Base-by-base conservation (phyloP, 2,329 filamentous ascomycete species). In the Polytolypa hystricis region DNA sequence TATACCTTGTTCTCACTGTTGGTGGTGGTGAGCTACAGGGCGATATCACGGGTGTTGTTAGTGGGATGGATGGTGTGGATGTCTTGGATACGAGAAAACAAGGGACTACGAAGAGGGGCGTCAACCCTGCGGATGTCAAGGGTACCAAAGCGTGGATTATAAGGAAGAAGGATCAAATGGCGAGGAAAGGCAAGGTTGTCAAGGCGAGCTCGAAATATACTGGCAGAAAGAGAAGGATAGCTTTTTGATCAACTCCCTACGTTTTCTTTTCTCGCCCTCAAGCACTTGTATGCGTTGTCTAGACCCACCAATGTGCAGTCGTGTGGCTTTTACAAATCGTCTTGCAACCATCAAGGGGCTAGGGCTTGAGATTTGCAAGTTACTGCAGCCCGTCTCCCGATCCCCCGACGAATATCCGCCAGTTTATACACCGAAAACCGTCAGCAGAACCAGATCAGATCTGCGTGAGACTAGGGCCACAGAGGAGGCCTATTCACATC, bases 1-100 rank as follows among this genome's bases (percentile, higher is more conserved):
- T 93, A n/a, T 98, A 98, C 57, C 70, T 98, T 2, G 89, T 98
- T 0, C 65, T 98, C 20, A 95, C 86, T 0, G 91, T 94, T 1
- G 91, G 89, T 20, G 76, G 75, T 2, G 81, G 82, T 6, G 71
- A 74, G 32, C 41, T 73, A 32, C 55, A 64, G 29, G 70, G 69
- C 6, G 87, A 94, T 55, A 95, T 98, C 45, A 95, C 87, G 0
- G 82, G 84, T 4, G 82, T 94, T 3, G 85, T 98, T 9, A 73
- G 79, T 41, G 84, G 83, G 2, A 84, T 96, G 85, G 83, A 91
- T 14, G 81, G 73, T 27, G 85, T 96, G 5, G 84, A 91, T 56
- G 75, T 94, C 6, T 55, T 84, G 48, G 86, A 93, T 57, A 68
- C 74, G 14, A 61, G 77, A 44, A 74, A 71, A 51, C 74, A 65